These are phyloP conservation scores for Cytospora paraplurivora DNA, from an alignment of 2,329 filamentous ascomycete genomes.

Conservation along the genomic window DNA sequence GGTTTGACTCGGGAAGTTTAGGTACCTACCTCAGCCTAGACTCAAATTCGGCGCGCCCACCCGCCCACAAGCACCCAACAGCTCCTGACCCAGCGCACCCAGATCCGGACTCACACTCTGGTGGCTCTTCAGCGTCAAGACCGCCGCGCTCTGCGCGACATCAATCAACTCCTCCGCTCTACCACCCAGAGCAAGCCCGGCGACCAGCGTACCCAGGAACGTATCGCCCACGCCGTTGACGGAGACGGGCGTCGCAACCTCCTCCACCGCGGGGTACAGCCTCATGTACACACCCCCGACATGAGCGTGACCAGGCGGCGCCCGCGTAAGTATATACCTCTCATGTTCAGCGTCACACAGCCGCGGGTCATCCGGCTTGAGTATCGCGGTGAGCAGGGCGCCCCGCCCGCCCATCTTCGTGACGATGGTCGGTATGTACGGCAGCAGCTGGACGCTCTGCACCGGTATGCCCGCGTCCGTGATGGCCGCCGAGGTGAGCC, in stretches of 20 bases:
- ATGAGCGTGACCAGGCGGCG: conserved; percentile 51
- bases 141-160: conserved; percentile 79
- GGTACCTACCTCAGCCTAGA: too few species aligned
- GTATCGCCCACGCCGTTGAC: conserved; percentile 97
- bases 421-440: conserved; percentile 81
- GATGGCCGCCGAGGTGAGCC: conserved; percentile 65
- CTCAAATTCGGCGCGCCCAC: conserved; percentile 36
- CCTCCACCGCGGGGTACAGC: conserved; percentile 66
- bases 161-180: conserved; percentile 66
- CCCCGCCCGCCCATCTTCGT: conserved; percentile 80
- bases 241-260: conserved; percentile 73
- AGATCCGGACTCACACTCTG: conserved; percentile 70
- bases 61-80: conserved; percentile 45
- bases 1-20: too few species aligned
- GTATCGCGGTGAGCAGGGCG: conserved; percentile 72
- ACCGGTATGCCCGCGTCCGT: conserved; percentile 83
- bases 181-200: conserved; percentile 67
- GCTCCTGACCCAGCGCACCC: conserved; percentile 46
- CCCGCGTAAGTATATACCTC: conserved; percentile 71
- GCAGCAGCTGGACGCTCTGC: conserved; percentile 80
- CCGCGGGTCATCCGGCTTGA: conserved; percentile 67
- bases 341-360: conserved; percentile 64
- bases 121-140: conserved; percentile 73
- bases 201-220: conserved; percentile 82
- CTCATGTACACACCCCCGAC: conserved; percentile 83